Evolutionary conservation across 2,329 filamentous ascomycete genomes (phyloP).

Genomic region (Ascochyta clinopodiicola): DNA sequence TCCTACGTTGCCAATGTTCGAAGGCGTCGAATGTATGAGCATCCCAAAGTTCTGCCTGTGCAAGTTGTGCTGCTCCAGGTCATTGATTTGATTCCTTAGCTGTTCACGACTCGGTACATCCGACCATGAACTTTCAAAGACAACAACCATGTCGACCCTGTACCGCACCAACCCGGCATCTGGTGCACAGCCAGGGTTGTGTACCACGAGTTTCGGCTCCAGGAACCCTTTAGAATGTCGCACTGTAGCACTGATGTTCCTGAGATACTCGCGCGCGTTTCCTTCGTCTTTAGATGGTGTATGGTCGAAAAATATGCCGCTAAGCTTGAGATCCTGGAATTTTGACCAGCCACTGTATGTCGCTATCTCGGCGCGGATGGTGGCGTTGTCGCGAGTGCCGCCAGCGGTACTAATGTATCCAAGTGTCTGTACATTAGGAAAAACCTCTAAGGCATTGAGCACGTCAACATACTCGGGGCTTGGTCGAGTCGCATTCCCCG

Average conservation of each 20-base stretch:
- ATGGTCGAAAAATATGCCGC: conserved; percentile 61
- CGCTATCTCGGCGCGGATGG: conserved; percentile 50
- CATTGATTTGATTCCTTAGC: conserved; percentile 13
- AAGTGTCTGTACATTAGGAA: conserved; percentile 57
- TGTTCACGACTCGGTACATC: conserved; percentile 17
- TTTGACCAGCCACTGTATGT: conserved; percentile 56
- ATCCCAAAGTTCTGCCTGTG: conserved; percentile 27
- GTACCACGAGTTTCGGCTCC: conserved; percentile 25
- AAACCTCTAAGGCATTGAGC: conserved; percentile 48
- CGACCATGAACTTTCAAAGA: conserved; percentile 32
- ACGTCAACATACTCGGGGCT: conserved; percentile 52
- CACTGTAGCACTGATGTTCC: conserved; percentile 32
- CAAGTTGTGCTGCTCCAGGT: conserved; percentile 9
- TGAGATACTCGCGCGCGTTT: conserved; percentile 24
- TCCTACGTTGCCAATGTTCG: conserved; percentile 14
- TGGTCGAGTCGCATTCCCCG: conserved; percentile 51
- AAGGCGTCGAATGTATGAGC: conserved; percentile 28
- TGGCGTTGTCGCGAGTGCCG: conserved; percentile 29
- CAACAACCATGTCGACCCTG: conserved; percentile 29
- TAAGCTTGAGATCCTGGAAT: conserved; percentile 42
- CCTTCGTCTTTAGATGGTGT: conserved; percentile 43
- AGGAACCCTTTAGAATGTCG: conserved; percentile 23
- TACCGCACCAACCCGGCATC: conserved; percentile 20
- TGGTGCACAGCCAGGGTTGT: conserved; percentile 32
- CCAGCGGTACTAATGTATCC: conserved; percentile 60